Base-by-base conservation (phyloP, 129 eudicot species). In the Pulicaria dysenterica region DNA sequence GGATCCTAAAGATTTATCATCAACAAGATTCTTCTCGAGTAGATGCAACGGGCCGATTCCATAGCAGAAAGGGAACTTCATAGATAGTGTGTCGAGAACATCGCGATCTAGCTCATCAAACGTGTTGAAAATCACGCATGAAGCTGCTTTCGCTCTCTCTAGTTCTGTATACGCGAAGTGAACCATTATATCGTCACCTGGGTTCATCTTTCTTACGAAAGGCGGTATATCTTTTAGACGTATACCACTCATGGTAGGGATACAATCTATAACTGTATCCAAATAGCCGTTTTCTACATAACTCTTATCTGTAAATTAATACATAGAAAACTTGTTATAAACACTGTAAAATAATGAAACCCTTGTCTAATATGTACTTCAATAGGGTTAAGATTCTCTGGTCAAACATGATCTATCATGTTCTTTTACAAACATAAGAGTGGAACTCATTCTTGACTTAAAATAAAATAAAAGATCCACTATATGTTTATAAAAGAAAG, bases 201-300 rank as follows among this genome's bases (percentile, higher is more conserved):
- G 79, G 51, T 80, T 74, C 12, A 88, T 66, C 0, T 80, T 79
- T 62, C 87, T 70, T 40, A 84, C 40, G 71, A 85, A 87, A 19
- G 79, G 40, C 11, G 94, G 94, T 4, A 87, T 17, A 41, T 87
- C 83, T 58, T 74, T 82, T 50, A 87, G 48, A 57, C 69, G 61
- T 5, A 88, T 66, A 67, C 77, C 74, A 11, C 7, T 31, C 83
- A 84, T 77, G 70, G 84, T 85, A 0, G 84, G 86, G 15, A 83
- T 38, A 83, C 84, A 82, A 43, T 85, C 84, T 3, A 85, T 13
- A 4, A 36, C 47, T 11, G 85, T 88, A 6, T 88, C 87, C n/a
- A 85, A 19, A 56, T 82, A 73, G 12, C 89, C 67, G 15, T 58
- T 31, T 72, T 0, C 15, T 73, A 59, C 13, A 60, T 13, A 46